Evolutionary conservation across 768 basidiomycete genomes (phyloP), one percentile per base, ranked within the genome.

Genomic region (Lactarius tabidus): DNA sequence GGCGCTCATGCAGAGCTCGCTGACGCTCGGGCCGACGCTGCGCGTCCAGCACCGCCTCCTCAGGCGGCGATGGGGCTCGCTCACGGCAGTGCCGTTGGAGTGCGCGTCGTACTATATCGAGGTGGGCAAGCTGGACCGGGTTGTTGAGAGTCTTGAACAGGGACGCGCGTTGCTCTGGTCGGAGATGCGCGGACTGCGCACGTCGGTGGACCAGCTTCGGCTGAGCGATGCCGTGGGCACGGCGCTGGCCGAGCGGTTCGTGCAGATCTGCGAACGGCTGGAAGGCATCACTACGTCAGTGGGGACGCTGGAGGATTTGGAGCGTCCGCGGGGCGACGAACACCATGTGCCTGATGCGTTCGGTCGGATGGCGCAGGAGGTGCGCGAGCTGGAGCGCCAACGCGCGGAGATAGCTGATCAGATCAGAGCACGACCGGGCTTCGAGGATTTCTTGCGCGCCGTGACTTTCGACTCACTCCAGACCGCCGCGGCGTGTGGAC

Each of bases 111-210:
- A 54, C 52, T 31, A 64, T 9, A 59, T 64, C 57, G 63, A 54
- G 57, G 20, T 35, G 31, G 63, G 63, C 1, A 35, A 31, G 1
- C 39, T 59, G 38, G 52, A 55, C 20, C 20, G 9, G 31, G 67
- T 65, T 0, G 31, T 68, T 2, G 68, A 68, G 52, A 45, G 15
- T 20, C 53, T 69, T 17, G 68, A 69, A 43, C 51, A 23, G 31
- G 68, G 68, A 2, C 67, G 68, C 3, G 38, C 48, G 1, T 39
- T 69, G 17, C 61, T 69, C n/a, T 69, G 68, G 67, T 57, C 59
- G 35, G 61, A 69, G 51, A 57, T 69, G 55, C 67, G 61, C 10
- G 59, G 60, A 9, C 51, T 69, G 26, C 68, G 68, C 29, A 48
- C 36, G 6, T 59, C 62, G 38, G 41, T 69, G 15, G 68, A 69